Conservation (phyloP, 306 rosid genomes). For the Amphicarpaea edgeworthii region DNA sequence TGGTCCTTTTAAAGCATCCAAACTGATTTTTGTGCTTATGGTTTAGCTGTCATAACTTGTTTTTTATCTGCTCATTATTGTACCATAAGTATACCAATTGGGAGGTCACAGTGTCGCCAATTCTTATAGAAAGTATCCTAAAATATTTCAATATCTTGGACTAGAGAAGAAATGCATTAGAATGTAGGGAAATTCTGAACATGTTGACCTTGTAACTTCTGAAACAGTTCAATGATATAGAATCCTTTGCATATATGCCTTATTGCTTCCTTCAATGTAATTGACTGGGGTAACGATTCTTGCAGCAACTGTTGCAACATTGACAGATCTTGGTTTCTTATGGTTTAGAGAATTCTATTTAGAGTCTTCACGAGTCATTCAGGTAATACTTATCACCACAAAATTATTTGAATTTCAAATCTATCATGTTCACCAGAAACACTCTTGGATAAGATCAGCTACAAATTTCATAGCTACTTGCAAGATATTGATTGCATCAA, state of each 20-base stretch:
- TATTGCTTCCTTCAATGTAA: conserved; percentile 41
- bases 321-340: conserved; percentile 97
- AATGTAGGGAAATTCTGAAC: conserved; percentile 21
- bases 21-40: conserved; percentile 23
- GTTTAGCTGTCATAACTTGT: conserved; percentile 29
- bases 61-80: conserved; percentile 15
- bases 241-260: conserved; percentile 42
- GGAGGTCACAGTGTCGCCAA: neutral
- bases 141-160: conserved; percentile 4
- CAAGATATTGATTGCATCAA: conserved; percentile 48
- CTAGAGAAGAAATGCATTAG: conserved; percentile 5
- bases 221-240: conserved; percentile 38
- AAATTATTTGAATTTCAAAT: conserved; percentile 39
- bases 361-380: conserved; percentile 98
- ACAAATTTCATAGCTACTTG: conserved; percentile 18
- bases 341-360: conserved; percentile 98
- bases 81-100: neutral
- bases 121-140: conserved; percentile 22
- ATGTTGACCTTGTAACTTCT: conserved; percentile 30
- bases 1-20: conserved; percentile 21
- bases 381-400: conserved; percentile 61
- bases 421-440: conserved; percentile 16
- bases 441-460: conserved; percentile 26
- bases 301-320: conserved; percentile 85
- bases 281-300: conserved; percentile 44